These are phyloP conservation scores for Trametes versicolor DNA, from an alignment of 1,284 basidiomycete genomes.

Conservation along the genomic window DNA sequence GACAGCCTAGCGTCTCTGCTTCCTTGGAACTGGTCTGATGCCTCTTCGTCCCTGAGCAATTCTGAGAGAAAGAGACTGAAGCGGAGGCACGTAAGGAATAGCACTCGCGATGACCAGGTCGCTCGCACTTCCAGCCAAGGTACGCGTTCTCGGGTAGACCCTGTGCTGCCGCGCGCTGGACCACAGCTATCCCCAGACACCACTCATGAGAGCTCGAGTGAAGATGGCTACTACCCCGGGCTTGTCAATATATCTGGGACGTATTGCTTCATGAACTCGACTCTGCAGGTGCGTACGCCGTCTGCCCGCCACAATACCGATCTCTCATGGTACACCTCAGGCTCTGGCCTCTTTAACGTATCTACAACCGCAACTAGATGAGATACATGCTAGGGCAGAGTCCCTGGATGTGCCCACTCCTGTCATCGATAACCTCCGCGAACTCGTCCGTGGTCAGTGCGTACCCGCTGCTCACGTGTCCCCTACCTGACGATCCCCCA, in stretches of 20 bases:
- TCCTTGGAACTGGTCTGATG: constrained; percentile 66
- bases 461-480: constrained; percentile 29
- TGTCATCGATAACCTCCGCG: constrained; percentile 80
- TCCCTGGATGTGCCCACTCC: constrained; percentile 82
- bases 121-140: constrained; percentile 34
- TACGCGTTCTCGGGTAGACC: constrained; percentile 6
- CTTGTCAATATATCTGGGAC: constrained; percentile 95
- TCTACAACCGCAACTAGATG: constrained; percentile 77
- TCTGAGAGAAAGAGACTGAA: constrained; percentile 55
- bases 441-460: constrained; percentile 69
- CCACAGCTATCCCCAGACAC: constrained; percentile 13
- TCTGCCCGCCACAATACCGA: not conserved
- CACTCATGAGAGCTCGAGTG: constrained; percentile 38
- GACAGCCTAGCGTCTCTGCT: constrained; percentile 59
- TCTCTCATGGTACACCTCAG: constrained; percentile 50
- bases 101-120: constrained; percentile 66
- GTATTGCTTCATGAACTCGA: constrained; percentile 96
- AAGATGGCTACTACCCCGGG: constrained; percentile 77
- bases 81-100: constrained; percentile 55
- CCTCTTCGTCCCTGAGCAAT: constrained; percentile 41
- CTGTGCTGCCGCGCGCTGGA: not conserved
- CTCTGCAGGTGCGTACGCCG: constrained; percentile 74
- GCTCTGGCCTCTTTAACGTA: constrained; percentile 86
- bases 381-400: constrained; percentile 78
- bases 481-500: constrained; percentile 29